Evolutionary conservation across 768 basidiomycete genomes (phyloP).

Genomic region (Coprinellus micaceus): DNA sequence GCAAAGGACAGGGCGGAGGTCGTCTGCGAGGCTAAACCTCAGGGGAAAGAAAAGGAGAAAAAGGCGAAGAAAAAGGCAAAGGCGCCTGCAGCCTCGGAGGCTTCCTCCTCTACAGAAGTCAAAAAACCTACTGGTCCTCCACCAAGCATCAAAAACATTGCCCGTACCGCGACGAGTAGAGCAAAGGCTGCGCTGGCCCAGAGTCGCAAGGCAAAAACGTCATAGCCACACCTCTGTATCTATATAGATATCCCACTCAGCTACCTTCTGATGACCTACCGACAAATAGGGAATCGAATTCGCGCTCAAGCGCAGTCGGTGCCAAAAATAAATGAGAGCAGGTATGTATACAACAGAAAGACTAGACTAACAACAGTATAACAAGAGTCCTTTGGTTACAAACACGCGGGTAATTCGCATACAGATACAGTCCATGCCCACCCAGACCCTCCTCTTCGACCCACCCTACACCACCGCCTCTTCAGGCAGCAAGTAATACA

Average conservation of each 20-base stretch:
- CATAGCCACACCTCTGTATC: background rate
- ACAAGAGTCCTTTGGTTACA: background rate
- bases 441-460: background rate
- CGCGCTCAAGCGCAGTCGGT: too few relatives aligned
- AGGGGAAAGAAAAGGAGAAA: background rate
- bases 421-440: too few relatives aligned
- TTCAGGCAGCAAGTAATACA: background rate
- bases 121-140: background rate
- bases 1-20: background rate
- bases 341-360: background rate
- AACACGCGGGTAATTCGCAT: too few relatives aligned
- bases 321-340: background rate
- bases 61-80: conserved; percentile 9
- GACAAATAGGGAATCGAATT: too few relatives aligned
- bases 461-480: background rate
- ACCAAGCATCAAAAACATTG: conserved; percentile 29
- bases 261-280: too few relatives aligned
- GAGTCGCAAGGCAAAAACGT: background rate
- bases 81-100: background rate
- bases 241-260: too few relatives aligned
- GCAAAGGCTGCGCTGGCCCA: conserved; percentile 21
- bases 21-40: background rate
- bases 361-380: too few relatives aligned
- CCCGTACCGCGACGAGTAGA: conserved; percentile 32
- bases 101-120: background rate